Evolutionary conservation across 78 protist genomes (phyloP).

Genomic region (Ministeria vibrans): DNA sequence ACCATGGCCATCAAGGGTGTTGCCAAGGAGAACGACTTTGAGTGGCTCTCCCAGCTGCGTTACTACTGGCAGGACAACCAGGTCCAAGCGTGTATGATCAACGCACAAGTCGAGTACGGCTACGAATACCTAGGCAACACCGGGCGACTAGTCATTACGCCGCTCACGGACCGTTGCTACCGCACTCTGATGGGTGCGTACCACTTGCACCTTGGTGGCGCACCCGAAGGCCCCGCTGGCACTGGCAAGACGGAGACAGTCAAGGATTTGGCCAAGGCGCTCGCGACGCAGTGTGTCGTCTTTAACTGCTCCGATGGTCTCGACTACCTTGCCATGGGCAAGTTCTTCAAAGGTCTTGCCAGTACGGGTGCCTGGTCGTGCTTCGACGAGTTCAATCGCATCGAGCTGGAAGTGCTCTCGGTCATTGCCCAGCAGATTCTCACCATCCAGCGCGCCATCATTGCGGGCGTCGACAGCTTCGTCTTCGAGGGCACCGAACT

Average conservation of each 20-base stretch:
- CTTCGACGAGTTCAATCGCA: constrained; percentile 88
- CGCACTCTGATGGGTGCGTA: constrained; percentile 74
- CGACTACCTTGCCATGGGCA: constrained; percentile 49
- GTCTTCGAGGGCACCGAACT: constrained; percentile 42
- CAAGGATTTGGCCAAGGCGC: constrained; percentile 74
- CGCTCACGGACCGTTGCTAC: constrained; percentile 69
- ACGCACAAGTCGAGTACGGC: constrained; percentile 45
- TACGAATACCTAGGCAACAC: constrained; percentile 81
- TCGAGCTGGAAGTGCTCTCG: constrained; percentile 63
- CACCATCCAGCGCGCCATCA: constrained; percentile 56
- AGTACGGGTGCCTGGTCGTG: constrained; percentile 73
- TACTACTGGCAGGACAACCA: constrained; percentile 56
- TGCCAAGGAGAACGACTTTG: constrained; percentile 31
- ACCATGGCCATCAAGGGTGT: constrained; percentile 24
- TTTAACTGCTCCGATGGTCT: constrained; percentile 76
- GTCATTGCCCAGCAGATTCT: constrained; percentile 73
- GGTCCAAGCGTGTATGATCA: constrained; percentile 38
- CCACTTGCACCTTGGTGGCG: constrained; percentile 73
- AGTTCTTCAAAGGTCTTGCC: constrained; percentile 73
- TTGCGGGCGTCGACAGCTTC: neutral
- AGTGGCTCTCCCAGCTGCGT: constrained; percentile 73
- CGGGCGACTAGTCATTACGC: constrained; percentile 74
- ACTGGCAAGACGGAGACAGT: constrained; percentile 83
- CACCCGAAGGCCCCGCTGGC: constrained; percentile 85
- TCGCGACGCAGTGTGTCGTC: constrained; percentile 77